phyloP scores from a whole-genome alignment of 768 basidiomycete species.

The Piloderma croceum region DNA sequence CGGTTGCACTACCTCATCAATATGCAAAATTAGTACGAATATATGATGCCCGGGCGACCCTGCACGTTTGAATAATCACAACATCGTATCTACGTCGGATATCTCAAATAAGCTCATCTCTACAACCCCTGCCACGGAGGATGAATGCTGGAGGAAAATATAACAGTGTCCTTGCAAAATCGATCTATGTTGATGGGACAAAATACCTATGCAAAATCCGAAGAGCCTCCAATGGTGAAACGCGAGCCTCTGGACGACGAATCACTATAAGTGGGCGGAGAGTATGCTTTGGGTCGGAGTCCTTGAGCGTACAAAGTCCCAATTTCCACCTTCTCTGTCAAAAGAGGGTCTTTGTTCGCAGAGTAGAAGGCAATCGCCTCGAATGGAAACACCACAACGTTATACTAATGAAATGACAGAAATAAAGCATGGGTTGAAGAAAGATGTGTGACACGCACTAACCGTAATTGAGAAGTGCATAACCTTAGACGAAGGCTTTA shows the following conservation, averaged over 20 bases:
- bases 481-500: conserved; percentile 45
- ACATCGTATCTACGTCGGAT: conserved; percentile 6
- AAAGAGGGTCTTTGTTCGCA: conserved; percentile 29
- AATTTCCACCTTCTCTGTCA: conserved; percentile 48
- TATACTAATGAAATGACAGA: conserved; percentile 32
- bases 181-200: not conserved
- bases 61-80: too few relatives aligned
- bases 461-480: conserved; percentile 49
- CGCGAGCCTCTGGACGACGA: conserved; percentile 21
- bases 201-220: not conserved
- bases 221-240: conserved; percentile 2
- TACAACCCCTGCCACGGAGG: not conserved
- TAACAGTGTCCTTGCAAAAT: not conserved
- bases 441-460: conserved; percentile 14
- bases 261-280: conserved; percentile 45
- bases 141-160: conserved; percentile 2
- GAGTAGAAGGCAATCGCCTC: conserved; percentile 34
- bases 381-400: conserved; percentile 43
- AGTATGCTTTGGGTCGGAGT: conserved; percentile 42
- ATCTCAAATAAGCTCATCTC: conserved; percentile 2
- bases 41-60: too few relatives aligned
- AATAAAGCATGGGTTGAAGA: conserved; percentile 5
- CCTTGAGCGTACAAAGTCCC: conserved; percentile 47
- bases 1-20: too few relatives aligned
- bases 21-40: too few relatives aligned